Base-by-base conservation (phyloP, 2,329 filamentous ascomycete species). In the Aureobasidium leucospermi region DNA sequence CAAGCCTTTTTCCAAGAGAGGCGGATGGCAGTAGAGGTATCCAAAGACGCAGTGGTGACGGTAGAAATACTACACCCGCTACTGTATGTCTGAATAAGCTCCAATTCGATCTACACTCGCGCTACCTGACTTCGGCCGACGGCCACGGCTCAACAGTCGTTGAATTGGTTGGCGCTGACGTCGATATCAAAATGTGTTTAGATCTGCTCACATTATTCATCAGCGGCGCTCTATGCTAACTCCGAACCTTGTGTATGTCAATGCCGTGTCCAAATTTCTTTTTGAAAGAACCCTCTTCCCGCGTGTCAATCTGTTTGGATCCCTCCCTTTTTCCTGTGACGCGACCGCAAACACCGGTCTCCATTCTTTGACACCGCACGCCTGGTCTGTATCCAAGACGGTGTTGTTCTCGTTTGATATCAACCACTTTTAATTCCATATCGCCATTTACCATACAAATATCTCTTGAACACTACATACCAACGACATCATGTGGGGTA, bases 151-250 rank as follows among this genome's bases (percentile, higher is more conserved):
- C 45, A 51, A 49, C 38, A 4, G 36, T 43, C 47, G 46, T 59
- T 59, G 56, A 59, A 59, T 59, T 55, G 55, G 32, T 43, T 51
- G 36, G 46, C 47, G 15, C 31, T 59, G 56, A 59, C 56, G 56
- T 59, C 45, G 47, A 59, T 59, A 49, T 51, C 56, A 59, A 59
- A 59, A 58, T 58, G 55, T 52, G 48, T 36, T 32, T 16, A 58
- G 34, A 48, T 48, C 52, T 39, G 23, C 43, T 41, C 28, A 23
- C 55, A 47, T 58, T 58, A 58, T 58, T 58, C 55, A 58, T 58
- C 55, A 58, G 55, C 43, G 55, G 53, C 53, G 53, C 32, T 29
- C 41, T 16, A 36, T 38, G 5, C 53, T 58, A 58, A 58, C 16
- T 58, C 55, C 55, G 55, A 15, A 19, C 28, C 55, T 29, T 48